Evolutionary conservation across 2,329 filamentous ascomycete genomes (phyloP).

Genomic region (Pyrenochaeta sp.): DNA sequence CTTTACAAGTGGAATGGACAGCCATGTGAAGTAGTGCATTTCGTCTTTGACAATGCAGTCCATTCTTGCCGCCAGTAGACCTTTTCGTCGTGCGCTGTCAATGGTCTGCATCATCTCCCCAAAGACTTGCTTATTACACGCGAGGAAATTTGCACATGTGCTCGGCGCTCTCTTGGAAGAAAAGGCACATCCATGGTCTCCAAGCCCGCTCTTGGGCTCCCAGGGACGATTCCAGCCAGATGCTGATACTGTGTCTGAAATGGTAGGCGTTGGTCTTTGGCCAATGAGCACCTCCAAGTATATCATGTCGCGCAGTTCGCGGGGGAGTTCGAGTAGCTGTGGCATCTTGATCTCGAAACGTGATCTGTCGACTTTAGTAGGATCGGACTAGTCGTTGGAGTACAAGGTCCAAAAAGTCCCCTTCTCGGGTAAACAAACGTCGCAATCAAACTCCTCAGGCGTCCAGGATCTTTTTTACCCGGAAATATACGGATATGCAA

Average conservation of each 20-base stretch:
- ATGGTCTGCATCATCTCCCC: conserved; percentile 39
- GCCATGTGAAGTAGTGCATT: conserved; percentile 44
- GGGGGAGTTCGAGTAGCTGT: conserved; percentile 38
- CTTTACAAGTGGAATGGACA: conserved; percentile 38
- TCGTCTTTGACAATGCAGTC: conserved; percentile 43
- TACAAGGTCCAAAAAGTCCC: background rate
- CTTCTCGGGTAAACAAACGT: background rate
- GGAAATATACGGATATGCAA: background rate
- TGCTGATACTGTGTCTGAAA: conserved; percentile 25
- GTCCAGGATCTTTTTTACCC: conserved; percentile 6
- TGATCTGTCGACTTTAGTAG: background rate
- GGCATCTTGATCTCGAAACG: conserved; percentile 19
- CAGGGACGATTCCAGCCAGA: conserved; percentile 25
- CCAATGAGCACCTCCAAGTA: conserved; percentile 38
- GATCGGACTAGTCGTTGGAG: background rate
- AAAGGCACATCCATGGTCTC: conserved; percentile 37
- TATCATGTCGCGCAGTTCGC: conserved; percentile 46
- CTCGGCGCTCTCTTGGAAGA: conserved; percentile 27
- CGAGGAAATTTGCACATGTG: conserved; percentile 43
- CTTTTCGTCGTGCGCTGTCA: conserved; percentile 21
- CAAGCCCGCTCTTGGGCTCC: conserved; percentile 20
- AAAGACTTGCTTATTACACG: conserved; percentile 39
- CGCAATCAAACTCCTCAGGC: background rate
- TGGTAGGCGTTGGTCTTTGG: conserved; percentile 27
- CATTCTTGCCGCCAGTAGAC: conserved; percentile 27